Evolutionary conservation across 2,329 filamentous ascomycete species (phyloP), one percentile per base, ranked within the genome.

Genomic region (Fusarium sp.): DNA sequence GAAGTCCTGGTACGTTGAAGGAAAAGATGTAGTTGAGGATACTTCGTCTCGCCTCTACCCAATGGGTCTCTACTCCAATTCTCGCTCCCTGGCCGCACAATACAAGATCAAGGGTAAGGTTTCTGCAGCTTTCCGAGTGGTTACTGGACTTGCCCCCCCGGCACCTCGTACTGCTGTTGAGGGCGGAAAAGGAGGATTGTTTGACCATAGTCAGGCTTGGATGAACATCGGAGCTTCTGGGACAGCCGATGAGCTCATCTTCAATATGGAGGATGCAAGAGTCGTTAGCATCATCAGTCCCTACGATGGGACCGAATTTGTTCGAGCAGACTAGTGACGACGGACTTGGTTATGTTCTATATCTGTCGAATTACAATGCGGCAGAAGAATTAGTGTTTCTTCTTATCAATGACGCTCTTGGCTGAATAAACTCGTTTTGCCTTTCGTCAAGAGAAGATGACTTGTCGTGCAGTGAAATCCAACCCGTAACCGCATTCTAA

Each of bases 171-270:
- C 67, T 30, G 51, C 45, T 11, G 30, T 57, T 2, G 67, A 70
- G 6, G 67, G 67, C 0, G 67, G 67, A 8, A 20, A 70, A 1
- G 59, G 67, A 12, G 28, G 67, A 1, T 18, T 70, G 17, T 68
- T 70, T 2, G 52, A 70, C n/a, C 42, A 28, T 8, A 65, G 51
- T 4, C 32, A 38, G 22, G 11, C 51, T 14, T 70, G 67, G 67
- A 42, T 36, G 51, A 26, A 18, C 24, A 38, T 70, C 34, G 67
- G 67, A 20, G 38, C 26, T 5, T 17, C 8, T 9, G 67, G 60
- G 17, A 28, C 42, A 3, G 17, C n/a, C 12, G 67, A 70, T 39
- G 66, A 70, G 6, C 64, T 70, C 28, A 30, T 63, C 9, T 65
- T 70, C 14, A 36, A 65, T 18, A 8, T 70, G 10, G 45, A 54